Evolutionary conservation across 2,329 filamentous ascomycete genomes (phyloP).

Genomic region (Cordyceps cicadae): DNA sequence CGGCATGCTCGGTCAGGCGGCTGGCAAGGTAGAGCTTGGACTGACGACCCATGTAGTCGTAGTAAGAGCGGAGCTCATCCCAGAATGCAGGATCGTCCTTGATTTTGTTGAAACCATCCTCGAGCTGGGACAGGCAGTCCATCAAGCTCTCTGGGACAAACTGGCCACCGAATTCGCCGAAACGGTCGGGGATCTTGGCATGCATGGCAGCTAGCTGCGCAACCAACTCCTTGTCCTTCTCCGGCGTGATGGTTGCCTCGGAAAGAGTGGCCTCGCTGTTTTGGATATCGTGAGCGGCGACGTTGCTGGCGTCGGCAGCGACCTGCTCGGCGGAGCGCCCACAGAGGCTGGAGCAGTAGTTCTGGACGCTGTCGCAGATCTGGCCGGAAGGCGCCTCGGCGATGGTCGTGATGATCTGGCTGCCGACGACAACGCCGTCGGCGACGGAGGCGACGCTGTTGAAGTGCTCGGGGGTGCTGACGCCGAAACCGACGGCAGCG

Average conservation of each 20-base stretch:
- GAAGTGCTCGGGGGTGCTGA: conserved; percentile 93
- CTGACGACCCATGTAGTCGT: conserved; percentile 93
- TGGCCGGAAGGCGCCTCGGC: conserved; percentile 33
- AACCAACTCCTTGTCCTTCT: conserved; percentile 57
- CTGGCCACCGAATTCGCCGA: conserved; percentile 93
- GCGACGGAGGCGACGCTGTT: conserved; percentile 72
- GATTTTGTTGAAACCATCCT: conserved; percentile 82
- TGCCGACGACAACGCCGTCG: conserved; percentile 94
- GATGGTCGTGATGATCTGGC: conserved; percentile 82
- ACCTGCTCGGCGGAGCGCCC: conserved; percentile 32
- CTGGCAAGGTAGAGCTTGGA: conserved; percentile 86
- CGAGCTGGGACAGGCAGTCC: conserved; percentile 88
- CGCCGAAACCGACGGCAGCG: conserved; percentile 88
- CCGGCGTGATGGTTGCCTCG: conserved; percentile 55
- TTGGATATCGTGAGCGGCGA: conserved; percentile 55
- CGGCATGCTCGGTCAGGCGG: conserved; percentile 77
- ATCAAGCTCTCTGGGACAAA: conserved; percentile 97
- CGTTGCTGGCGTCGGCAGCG: conserved; percentile 19
- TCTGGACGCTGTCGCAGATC: conserved; percentile 50
- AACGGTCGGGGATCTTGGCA: conserved; percentile 70
- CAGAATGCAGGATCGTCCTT: conserved; percentile 86
- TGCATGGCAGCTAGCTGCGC: conserved; percentile 81
- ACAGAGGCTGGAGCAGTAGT: conserved; percentile 69
- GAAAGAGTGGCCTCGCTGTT: conserved; percentile 60
- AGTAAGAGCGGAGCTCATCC: conserved; percentile 94